phyloP scores from a whole-genome alignment of 257 asterid species.

The Marsdenia floribunda region DNA sequence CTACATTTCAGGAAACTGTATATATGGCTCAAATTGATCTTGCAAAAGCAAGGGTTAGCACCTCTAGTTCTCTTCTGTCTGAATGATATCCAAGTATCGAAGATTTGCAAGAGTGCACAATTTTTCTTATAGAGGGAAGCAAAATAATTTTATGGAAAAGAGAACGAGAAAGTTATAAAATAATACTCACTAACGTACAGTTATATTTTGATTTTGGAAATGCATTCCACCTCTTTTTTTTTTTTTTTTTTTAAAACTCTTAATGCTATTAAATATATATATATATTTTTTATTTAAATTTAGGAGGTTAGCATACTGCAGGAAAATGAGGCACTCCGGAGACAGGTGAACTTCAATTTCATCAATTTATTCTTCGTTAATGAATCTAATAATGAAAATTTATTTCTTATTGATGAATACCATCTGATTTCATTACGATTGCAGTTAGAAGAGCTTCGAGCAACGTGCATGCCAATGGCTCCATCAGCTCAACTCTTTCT shows the following conservation, averaged over 20 bases:
- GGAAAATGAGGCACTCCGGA: conserved; percentile 50
- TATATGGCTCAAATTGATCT: conserved; percentile 43
- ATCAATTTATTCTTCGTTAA: not conserved
- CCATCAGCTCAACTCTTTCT: conserved; percentile 23
- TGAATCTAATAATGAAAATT: not conserved
- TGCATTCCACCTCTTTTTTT: not conserved
- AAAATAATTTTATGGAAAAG: not conserved
- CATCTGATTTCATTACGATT: conserved; percentile 10
- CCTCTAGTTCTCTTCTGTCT: not conserved
- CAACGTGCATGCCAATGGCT: conserved; percentile 19
- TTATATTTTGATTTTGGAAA: not conserved
- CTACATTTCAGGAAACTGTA: conserved; percentile 44
- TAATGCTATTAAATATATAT: not conserved
- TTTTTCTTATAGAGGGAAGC: not conserved
- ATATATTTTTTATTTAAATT: conserved; percentile 11
- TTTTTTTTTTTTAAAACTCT: not conserved
- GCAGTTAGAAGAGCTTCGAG: conserved; percentile 46
- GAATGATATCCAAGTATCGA: not conserved
- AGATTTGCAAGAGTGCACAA: not conserved
- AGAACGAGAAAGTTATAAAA: not conserved
- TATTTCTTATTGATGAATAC: not conserved
- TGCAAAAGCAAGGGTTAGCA: conserved; percentile 38
- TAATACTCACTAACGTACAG: not conserved
- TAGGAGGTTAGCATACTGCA: conserved; percentile 47
- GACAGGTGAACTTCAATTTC: conserved; percentile 33